Conservation (phyloP, 2,329 filamentous ascomycete species). For the Colletotrichum sojae region DNA sequence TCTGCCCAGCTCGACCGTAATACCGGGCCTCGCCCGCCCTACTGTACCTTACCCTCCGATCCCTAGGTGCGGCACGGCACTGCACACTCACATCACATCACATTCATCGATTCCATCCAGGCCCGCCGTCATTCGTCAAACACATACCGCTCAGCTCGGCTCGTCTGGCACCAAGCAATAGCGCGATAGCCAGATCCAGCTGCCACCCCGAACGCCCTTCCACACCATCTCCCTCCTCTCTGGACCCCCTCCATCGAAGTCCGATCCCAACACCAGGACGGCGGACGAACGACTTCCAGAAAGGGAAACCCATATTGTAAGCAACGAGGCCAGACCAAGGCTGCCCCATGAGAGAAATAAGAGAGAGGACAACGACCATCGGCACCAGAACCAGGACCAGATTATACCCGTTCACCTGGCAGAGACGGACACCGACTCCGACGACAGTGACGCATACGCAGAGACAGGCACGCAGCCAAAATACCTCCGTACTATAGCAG, state of each 20-base stretch:
- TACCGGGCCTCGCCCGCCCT: constrained; percentile 26
- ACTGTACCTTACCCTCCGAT: constrained; percentile 32
- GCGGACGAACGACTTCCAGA: background rate
- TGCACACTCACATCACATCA: constrained; percentile 34
- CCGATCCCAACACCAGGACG: background rate
- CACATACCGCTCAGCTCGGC: constrained; percentile 13
- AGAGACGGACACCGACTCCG: background rate
- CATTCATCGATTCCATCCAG: constrained; percentile 14
- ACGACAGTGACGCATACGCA: background rate
- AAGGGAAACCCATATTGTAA: background rate
- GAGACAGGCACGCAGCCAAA: background rate
- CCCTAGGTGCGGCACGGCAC: constrained; percentile 32
- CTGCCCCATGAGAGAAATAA: background rate
- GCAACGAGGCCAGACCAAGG: background rate
- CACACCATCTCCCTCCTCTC: constrained; percentile 14
- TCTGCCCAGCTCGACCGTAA: constrained; percentile 25
- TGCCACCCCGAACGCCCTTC: constrained; percentile 1
- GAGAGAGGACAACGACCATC: constrained; percentile 4
- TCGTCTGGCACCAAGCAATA: constrained; percentile 6
- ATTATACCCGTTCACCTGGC: background rate
- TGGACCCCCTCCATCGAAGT: background rate
- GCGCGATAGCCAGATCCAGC: constrained; percentile 5
- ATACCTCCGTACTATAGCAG: no score
- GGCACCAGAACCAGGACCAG: background rate
- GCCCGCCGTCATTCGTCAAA: constrained; percentile 5